phyloP scores from a whole-genome alignment of 1,284 basidiomycete genomes.

The Boletus albobrunnescens region DNA sequence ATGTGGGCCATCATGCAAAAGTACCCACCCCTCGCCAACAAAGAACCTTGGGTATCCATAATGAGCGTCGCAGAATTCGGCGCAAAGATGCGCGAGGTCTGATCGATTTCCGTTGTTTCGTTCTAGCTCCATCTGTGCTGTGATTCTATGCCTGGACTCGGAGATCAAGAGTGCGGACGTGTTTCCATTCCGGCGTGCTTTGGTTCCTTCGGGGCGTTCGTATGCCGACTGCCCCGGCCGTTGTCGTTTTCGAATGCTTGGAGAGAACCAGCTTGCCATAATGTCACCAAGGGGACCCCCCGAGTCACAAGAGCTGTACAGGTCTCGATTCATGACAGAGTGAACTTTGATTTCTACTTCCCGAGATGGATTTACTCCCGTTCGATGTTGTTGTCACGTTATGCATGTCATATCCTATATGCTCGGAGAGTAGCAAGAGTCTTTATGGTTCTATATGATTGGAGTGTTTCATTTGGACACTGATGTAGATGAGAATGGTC shows the following conservation, averaged over 20 bases:
- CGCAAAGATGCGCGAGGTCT: neutral
- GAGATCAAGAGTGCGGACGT: neutral
- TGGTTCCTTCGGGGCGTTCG: neutral
- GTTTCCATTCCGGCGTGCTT: constrained; percentile 7
- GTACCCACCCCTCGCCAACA: no score
- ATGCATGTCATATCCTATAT: constrained; percentile 7
- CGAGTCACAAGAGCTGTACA: no score
- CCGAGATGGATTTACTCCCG: constrained; percentile 11
- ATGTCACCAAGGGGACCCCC: constrained; percentile 19
- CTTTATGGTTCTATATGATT: neutral
- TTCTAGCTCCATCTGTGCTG: neutral
- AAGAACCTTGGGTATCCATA: constrained; percentile 1
- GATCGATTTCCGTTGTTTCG: no score
- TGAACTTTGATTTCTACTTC: no score
- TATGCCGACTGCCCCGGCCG: neutral
- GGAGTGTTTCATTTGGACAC: constrained; percentile 22
- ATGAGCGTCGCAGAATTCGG: no score
- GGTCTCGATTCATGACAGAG: no score
- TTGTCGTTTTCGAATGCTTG: no score
- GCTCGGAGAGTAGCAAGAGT: constrained; percentile 4
- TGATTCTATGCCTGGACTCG: no score
- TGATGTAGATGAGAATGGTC: neutral
- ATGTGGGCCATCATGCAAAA: no score
- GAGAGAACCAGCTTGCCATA: constrained; percentile 12
- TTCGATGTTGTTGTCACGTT: no score